These are phyloP conservation scores for Hypoxylon sp. DNA, from an alignment of 2,329 filamentous ascomycete species.

Conservation along the genomic window DNA sequence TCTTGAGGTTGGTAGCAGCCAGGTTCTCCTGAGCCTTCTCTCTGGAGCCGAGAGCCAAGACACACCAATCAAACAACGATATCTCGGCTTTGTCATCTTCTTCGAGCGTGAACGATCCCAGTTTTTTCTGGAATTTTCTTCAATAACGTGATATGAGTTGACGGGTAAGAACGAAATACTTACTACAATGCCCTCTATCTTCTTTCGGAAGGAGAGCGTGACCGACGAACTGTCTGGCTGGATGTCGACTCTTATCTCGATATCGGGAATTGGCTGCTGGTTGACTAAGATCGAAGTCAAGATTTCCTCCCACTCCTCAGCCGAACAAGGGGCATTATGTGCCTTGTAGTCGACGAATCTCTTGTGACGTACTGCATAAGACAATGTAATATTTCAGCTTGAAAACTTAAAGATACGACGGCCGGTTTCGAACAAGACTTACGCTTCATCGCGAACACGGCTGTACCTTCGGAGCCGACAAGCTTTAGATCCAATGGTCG, in stretches of 20 bases:
- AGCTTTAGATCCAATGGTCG: constrained; percentile 73
- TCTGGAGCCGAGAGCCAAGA: constrained; percentile 64
- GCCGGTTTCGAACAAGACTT: constrained; percentile 54
- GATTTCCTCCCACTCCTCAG: constrained; percentile 75
- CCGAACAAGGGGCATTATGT: constrained; percentile 65
- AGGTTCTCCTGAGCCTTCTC: constrained; percentile 59
- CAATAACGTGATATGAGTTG: constrained; percentile 21
- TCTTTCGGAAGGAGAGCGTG: constrained; percentile 73
- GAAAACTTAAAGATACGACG: constrained; percentile 25
- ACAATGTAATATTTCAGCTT: constrained; percentile 35
- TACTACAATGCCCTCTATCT: constrained; percentile 76
- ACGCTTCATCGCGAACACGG: constrained; percentile 69
- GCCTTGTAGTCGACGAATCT: constrained; percentile 64
- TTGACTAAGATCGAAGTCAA: constrained; percentile 68
- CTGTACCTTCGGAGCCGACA: constrained; percentile 74
- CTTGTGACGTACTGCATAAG: constrained; percentile 66
- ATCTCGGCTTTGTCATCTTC: constrained; percentile 67
- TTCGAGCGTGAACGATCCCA: constrained; percentile 72
- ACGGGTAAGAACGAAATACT: constrained; percentile 44
- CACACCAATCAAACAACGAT: constrained; percentile 78
- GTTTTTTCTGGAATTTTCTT: constrained; percentile 66
- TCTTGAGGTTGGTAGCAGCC: constrained; percentile 57
- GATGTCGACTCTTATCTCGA: constrained; percentile 71
- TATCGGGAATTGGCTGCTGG: constrained; percentile 60
- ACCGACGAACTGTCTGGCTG: constrained; percentile 62